Evolutionary conservation across 257 asterid genomes (phyloP), one percentile per base, ranked within the genome.

Genomic region (Agastache rugosa): DNA sequence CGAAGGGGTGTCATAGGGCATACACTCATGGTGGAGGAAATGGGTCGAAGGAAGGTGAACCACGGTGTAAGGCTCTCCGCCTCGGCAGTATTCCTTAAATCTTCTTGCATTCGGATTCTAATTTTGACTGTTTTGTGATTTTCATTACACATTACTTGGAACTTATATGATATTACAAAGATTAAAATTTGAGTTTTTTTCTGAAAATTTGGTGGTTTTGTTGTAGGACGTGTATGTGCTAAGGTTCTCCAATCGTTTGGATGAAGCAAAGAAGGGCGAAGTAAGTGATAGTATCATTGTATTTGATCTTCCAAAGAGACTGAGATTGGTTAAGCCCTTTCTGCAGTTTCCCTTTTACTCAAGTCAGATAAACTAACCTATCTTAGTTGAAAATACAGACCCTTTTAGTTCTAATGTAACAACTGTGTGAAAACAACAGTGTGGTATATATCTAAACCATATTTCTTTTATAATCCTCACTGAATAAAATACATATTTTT

Each of bases 11-110:
- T 69, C 67, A 80, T 91, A 50, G 93, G 97, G 67, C 90, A 79
- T 77, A 84, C 97, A 29, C 90, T 92, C 78, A 89, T 95, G 96
- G 93, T 95, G 81, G 98, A 92, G 83, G 99, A 93, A 79, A 71
- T 77, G 55, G 99, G 99, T 42, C 91, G 90, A 22, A 90, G 96
- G 78, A 95, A 86, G 80, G 83, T 95, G 85, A 83, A 87, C 84
- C 78, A 77, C 70, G 83, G 84, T 65, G 99, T 92, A 89, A 88
- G 97, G 51, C 73, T 79, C 78, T 73, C 39, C 53, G 51, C 73
- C 69, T 78, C 76, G 71, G 45, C 54, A 35, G 20, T 27, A 37
- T 37, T 75, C 63, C 23, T 76, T 41, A 25, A 25, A 22, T 48
- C 15, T 62, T 73, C 62, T 54, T 54, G 58, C 44, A 8, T 72